Conservation (phyloP, 2,329 filamentous ascomycete genomes). For the Pestalotiopsis sp. region DNA sequence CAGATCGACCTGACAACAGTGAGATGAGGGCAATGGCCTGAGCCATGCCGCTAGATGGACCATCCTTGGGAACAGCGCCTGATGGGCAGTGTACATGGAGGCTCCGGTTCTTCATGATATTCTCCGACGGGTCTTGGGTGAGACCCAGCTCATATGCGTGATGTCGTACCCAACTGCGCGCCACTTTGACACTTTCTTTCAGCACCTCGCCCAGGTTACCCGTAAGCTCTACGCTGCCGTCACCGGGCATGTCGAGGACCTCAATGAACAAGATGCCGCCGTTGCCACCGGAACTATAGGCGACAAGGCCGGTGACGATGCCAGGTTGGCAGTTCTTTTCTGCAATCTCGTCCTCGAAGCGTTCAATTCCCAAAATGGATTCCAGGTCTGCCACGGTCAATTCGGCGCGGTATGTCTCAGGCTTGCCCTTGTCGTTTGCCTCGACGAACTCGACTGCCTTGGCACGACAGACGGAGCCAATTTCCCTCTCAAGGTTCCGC, state of each 20-base stretch:
- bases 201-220: constrained; percentile 96
- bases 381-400: constrained; percentile 83
- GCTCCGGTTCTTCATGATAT: constrained; percentile 94
- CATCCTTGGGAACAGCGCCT: constrained; percentile 94
- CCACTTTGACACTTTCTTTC: constrained; percentile 96
- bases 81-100: constrained; percentile 96
- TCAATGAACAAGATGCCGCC: constrained; percentile 98
- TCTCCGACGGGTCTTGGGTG: constrained; percentile 76
- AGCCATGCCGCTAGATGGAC: constrained; percentile 83
- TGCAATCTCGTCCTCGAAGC: constrained; percentile 93
- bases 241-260: constrained; percentile 94
- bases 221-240: constrained; percentile 89
- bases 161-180: constrained; percentile 94
- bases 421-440: constrained; percentile 73
- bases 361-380: constrained; percentile 87
- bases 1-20: constrained; percentile 81
- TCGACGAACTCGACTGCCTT: constrained; percentile 96
- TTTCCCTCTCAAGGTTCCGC: constrained; percentile 92
- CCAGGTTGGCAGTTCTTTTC: constrained; percentile 83
- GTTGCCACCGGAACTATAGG: constrained; percentile 89
- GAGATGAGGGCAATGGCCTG: constrained; percentile 94
- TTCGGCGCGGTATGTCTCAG: constrained; percentile 71
- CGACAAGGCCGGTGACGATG: constrained; percentile 93
- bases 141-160: constrained; percentile 91
- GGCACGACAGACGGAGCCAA: constrained; percentile 89